Evolutionary conservation across 2,329 filamentous ascomycete genomes (phyloP).

Genomic region (Trichoderma hamatum): DNA sequence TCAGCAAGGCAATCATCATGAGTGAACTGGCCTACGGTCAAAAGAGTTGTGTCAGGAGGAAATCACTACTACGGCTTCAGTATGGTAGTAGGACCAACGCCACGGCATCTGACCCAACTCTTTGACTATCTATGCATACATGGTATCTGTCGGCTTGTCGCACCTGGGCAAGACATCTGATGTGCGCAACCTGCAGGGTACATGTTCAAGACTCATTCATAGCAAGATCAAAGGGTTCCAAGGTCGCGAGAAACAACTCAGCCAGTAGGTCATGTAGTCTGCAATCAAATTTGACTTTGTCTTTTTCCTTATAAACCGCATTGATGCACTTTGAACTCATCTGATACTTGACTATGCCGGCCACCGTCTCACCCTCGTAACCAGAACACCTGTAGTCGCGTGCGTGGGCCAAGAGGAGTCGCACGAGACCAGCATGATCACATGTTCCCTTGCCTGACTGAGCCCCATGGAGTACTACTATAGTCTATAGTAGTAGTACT

Average conservation of each 20-base stretch:
- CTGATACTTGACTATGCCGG: not conserved
- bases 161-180: not conserved
- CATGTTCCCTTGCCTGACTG: conserved; percentile 18
- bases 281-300: conserved; percentile 22
- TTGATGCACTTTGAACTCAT: not conserved
- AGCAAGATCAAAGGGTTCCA: not conserved
- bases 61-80: conserved; percentile 1
- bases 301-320: conserved; percentile 11
- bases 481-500: not conserved
- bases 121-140: not conserved
- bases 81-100: not conserved
- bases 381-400: conserved; percentile 6
- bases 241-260: conserved; percentile 8
- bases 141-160: not conserved
- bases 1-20: not conserved
- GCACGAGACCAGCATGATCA: conserved; percentile 23
- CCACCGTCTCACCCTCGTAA: not conserved
- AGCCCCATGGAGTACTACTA: not conserved
- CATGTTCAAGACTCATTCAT: not conserved
- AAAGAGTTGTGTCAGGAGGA: not conserved
- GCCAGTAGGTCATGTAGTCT: conserved; percentile 23
- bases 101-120: conserved; percentile 8
- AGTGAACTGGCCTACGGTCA: not conserved
- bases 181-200: not conserved
- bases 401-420: conserved; percentile 13